These are phyloP conservation scores for Hexamita inflata DNA, from an alignment of 208 protist species.

Conservation along the genomic window DNA sequence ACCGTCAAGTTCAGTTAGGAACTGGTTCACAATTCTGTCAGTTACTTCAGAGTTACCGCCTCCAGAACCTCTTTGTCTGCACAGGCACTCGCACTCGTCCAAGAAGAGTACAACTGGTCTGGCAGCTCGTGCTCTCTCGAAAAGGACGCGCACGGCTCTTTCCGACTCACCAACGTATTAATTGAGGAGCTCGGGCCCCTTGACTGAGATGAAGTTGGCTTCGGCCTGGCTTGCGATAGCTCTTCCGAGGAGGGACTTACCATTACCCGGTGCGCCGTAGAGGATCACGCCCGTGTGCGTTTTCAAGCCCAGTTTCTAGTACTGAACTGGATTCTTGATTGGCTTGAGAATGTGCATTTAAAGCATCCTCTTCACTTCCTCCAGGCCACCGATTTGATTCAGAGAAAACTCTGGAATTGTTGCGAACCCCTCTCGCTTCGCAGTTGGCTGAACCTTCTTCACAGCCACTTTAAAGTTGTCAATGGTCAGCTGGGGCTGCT, in stretches of 20 bases:
- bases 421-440: constrained; percentile 76
- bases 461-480: constrained; percentile 61
- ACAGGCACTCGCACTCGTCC: constrained; percentile 95
- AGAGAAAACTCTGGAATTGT: constrained; percentile 85
- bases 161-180: constrained; percentile 94
- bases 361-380: constrained; percentile 73
- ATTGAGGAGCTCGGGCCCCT: constrained; percentile 75
- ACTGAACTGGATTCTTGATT: constrained; percentile 34
- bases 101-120: constrained; percentile 96
- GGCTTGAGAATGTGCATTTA: constrained; percentile 31
- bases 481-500: constrained; percentile 35
- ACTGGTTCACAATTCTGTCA: constrained; percentile 92
- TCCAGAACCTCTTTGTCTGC: constrained; percentile 61
- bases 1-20: constrained; percentile 97
- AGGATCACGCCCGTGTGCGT: constrained; percentile 78
- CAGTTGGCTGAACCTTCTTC: constrained; percentile 80
- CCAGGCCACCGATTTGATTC: constrained; percentile 82
- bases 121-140: constrained; percentile 59
- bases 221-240: constrained; percentile 58
- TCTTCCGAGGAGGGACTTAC: constrained; percentile 60
- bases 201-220: constrained; percentile 94
- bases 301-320: constrained; percentile 60
- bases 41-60: constrained; percentile 56
- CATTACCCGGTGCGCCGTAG: constrained; percentile 77
- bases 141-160: constrained; percentile 83